phyloP scores from a whole-genome alignment of 1,284 basidiomycete species.

The Rhodotorula sp. region DNA sequence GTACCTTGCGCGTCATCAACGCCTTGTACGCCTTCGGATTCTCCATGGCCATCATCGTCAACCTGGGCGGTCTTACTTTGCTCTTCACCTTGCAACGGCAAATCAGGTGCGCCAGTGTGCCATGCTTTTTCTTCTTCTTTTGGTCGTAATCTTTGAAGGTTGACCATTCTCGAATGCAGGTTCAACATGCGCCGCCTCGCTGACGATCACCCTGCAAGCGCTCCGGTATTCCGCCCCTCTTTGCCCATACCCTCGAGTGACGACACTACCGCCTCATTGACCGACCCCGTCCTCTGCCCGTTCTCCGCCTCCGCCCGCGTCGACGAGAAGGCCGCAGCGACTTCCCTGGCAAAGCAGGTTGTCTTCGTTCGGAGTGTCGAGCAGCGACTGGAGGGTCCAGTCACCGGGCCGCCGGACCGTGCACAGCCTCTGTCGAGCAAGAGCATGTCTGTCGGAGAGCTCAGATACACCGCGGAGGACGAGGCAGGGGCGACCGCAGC shows the following conservation, averaged over 20 bases:
- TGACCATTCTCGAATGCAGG: background rate
- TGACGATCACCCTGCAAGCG: background rate
- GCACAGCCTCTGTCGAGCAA: too few relatives aligned
- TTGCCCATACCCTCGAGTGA: background rate
- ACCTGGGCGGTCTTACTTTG: slow-evolving; percentile 19
- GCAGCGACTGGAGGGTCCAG: background rate
- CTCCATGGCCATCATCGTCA: slow-evolving; percentile 9
- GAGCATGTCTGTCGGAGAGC: too few relatives aligned
- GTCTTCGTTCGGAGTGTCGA: slow-evolving; percentile 7
- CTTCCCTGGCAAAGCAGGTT: slow-evolving; percentile 9
- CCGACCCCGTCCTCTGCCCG: background rate
- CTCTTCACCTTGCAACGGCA: slow-evolving; percentile 24
- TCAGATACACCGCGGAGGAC: too few relatives aligned
- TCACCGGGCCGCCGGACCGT: too few relatives aligned
- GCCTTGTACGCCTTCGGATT: slow-evolving; percentile 8
- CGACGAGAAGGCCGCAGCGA: background rate
- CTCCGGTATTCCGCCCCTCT: background rate
- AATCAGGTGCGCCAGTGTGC: slow-evolving; percentile 7
- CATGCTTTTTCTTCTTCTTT: too few relatives aligned
- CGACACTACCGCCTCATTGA: background rate
- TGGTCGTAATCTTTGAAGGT: background rate
- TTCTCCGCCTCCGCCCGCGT: background rate
- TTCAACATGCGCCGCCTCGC: slow-evolving; percentile 16
- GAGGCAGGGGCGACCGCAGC: background rate
- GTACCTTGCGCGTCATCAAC: slow-evolving; percentile 5